Base-by-base conservation (phyloP, 1,284 basidiomycete genomes). In the Wolfiporia cocos region DNA sequence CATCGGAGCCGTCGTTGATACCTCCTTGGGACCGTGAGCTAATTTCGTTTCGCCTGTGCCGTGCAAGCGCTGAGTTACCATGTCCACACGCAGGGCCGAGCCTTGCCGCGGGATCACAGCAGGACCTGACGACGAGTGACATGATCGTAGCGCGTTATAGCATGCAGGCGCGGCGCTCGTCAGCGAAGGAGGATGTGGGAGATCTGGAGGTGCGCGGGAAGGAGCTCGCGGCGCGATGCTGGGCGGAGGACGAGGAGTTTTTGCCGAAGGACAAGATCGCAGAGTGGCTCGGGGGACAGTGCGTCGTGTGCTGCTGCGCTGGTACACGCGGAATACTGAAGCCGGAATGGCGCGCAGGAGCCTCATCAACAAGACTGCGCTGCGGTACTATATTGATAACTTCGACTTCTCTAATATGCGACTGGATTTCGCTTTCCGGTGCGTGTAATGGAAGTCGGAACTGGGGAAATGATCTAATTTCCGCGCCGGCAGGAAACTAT, bases 261-360 rank as follows among this genome's bases (percentile, higher is more conserved):
- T 61, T 95, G 50, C 72, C 79, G 17, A 83, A 83, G 54, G 92
- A 95, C 54, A 95, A 94, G 69, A 90, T 97, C 54, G 92, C 95
- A 1, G 91, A 96, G 62, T 98, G 92, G 84, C 71, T 99, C 31
- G 95, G 95, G 50, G 86, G 91, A 56, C 69, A 79, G 85, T 93
- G 53, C 67, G 91, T 82, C 3, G 26, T 22, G 34, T 39, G 37
- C 18, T 41, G 22, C 28, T 41, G 30, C 14, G 9, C 14, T 28
- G 9, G 7, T 28, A 28, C 26, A 28, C 26, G 7, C 35, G 24
- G 32, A 24, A 23, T 22, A 21, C 36, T 20, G 35, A 43, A 44
- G 28, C 49, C 56, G 32, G 56, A 51, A 33, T n/a, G 39, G n/a
- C 39, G 15, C 40, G 38, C 51, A 92, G 91, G 49, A 81, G 80